A percentile compares a stretch with the other conserved stretches of the same genome.
phyloP scores from a whole-genome alignment of 768 basidiomycete genomes.

The Tremella yokohamensis region DNA sequence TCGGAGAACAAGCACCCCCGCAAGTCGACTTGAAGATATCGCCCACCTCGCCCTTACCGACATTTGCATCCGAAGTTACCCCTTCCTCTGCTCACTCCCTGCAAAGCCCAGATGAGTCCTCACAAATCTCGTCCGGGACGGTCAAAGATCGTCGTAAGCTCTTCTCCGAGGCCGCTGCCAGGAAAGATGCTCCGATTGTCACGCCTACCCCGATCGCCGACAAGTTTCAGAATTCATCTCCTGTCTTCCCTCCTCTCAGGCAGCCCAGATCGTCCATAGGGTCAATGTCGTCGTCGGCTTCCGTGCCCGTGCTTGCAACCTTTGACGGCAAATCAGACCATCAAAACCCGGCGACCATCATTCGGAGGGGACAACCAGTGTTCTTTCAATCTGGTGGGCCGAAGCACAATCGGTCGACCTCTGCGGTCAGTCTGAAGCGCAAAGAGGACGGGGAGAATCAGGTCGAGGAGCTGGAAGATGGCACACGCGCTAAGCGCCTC shows the following conservation, averaged over 20 bases:
- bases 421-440: not conserved
- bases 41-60: conserved; percentile 21
- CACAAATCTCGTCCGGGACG: conserved; percentile 24
- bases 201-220: conserved; percentile 45
- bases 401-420: conserved; percentile 1
- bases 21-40: conserved; percentile 28
- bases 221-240: conserved; percentile 25
- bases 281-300: conserved; percentile 13
- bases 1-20: conserved; percentile 32
- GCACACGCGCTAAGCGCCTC: conserved; percentile 21
- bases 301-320: not conserved
- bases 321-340: conserved; percentile 12
- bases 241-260: conserved; percentile 16
- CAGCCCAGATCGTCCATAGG: conserved; percentile 20
- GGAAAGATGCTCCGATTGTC: not conserved
- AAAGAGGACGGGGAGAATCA: conserved; percentile 12
- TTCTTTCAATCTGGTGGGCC: conserved; percentile 32
- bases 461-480: conserved; percentile 18
- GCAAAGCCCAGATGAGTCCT: conserved; percentile 14
- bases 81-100: not conserved
- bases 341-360: conserved; percentile 27
- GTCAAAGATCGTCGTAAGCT: conserved; percentile 26
- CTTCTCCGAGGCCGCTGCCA: conserved; percentile 12
- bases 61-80: conserved; percentile 13
- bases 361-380: conserved; percentile 32